A percentile compares a stretch with the other conserved stretches of the same genome.
These are phyloP conservation scores for Mangifera indica DNA, from an alignment of 345 rosid genomes.

Conservation along the genomic window DNA sequence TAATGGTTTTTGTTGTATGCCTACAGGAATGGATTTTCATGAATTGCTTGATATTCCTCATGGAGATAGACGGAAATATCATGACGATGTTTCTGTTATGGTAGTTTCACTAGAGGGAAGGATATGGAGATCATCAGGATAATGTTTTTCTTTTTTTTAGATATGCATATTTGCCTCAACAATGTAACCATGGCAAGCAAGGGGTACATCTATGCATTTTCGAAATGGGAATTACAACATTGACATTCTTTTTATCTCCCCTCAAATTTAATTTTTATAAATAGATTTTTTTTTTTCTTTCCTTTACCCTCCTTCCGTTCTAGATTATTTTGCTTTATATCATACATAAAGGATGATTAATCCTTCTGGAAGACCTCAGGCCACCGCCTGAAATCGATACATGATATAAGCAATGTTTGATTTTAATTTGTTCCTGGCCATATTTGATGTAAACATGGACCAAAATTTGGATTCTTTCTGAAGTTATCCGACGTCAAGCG, in stretches of 20 bases:
- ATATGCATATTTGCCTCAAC: slow-evolving; percentile 22
- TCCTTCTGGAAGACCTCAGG: slow-evolving; percentile 3
- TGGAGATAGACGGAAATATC: slow-evolving; percentile 92
- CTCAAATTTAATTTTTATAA: not conserved
- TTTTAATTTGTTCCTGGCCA: not conserved
- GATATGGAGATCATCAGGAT: slow-evolving; percentile 96
- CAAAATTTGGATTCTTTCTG: too few relatives aligned
- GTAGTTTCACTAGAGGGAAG: slow-evolving; percentile 97
- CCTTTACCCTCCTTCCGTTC: not conserved
- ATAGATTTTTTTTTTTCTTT: slow-evolving; percentile 13
- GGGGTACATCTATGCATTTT: slow-evolving; percentile 39
- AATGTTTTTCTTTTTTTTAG: slow-evolving; percentile 30
- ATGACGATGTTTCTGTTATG: slow-evolving; percentile 94
- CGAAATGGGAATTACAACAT: slow-evolving; percentile 33
- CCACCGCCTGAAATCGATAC: too few relatives aligned
- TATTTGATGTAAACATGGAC: too few relatives aligned
- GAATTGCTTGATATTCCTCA: slow-evolving; percentile 89
- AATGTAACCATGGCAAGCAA: slow-evolving; percentile 33
- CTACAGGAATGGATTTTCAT: slow-evolving; percentile 91
- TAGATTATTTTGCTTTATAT: not conserved
- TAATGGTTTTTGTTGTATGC: not conserved
- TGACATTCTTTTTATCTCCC: slow-evolving; percentile 18
- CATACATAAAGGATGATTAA: not conserved
- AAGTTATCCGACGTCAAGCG: slow-evolving; percentile 17
- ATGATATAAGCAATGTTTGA: too few relatives aligned